Evolutionary conservation across 768 basidiomycete species (phyloP).

Genomic region (Mycena kentingensis): DNA sequence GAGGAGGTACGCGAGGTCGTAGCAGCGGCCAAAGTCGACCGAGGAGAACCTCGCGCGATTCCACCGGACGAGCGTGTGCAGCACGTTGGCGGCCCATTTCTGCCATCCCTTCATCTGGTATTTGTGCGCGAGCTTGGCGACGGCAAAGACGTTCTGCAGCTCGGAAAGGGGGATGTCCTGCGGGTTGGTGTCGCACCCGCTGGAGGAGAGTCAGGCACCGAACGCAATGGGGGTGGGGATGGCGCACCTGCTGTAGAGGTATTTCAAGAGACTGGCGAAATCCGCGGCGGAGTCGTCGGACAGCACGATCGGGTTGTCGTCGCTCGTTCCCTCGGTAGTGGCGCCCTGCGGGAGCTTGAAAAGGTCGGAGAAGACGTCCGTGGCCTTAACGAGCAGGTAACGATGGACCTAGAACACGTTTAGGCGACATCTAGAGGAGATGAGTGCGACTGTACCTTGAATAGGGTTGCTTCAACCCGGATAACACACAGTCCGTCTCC

Average conservation of each 20-base stretch:
- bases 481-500: too few species aligned
- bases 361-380: too few species aligned
- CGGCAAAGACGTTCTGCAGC: background rate
- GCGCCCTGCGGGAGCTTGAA: too few species aligned
- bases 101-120: constrained; percentile 10
- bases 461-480: too few species aligned
- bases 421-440: too few species aligned
- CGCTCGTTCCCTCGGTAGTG: background rate
- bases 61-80: background rate
- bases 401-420: too few species aligned
- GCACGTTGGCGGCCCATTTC: background rate
- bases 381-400: too few species aligned
- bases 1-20: background rate
- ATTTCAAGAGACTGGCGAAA: constrained; percentile 4
- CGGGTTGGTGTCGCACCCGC: background rate
- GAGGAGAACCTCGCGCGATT: background rate
- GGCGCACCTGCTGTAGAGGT: background rate
- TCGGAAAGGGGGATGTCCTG: background rate
- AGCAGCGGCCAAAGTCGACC: background rate
- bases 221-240: background rate
- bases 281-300: background rate
- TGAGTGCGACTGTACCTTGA: too few species aligned
- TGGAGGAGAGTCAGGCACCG: background rate
- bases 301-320: constrained; percentile 2
- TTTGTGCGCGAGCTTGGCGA: constrained; percentile 4